Evolutionary conservation across 2,329 filamentous ascomycete species (phyloP).

Genomic region (Davidsoniella neocaledoniae): DNA sequence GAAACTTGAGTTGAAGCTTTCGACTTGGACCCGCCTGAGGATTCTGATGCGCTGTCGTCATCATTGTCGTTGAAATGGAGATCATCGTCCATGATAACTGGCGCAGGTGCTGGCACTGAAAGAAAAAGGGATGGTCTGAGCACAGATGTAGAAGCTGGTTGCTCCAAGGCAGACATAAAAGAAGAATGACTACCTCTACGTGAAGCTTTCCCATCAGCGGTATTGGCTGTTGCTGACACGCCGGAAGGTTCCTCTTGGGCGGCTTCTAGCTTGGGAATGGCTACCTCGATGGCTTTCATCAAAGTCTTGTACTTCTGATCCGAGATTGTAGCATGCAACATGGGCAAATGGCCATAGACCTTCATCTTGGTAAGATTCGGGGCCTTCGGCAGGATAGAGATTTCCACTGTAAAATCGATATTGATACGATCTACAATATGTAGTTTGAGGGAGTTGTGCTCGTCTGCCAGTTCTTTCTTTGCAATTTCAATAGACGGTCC

Average conservation of each 20-base stretch:
- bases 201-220: background rate
- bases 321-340: slow-evolving; percentile 80
- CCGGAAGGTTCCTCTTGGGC: background rate
- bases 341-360: slow-evolving; percentile 78
- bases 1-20: slow-evolving; percentile 24
- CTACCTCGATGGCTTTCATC: slow-evolving; percentile 92
- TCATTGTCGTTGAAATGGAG: slow-evolving; percentile 47
- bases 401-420: slow-evolving; percentile 89
- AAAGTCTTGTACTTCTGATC: slow-evolving; percentile 93
- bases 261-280: slow-evolving; percentile 62
- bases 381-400: slow-evolving; percentile 90
- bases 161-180: slow-evolving; percentile 12
- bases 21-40: slow-evolving; percentile 34
- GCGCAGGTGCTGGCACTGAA: slow-evolving; percentile 50
- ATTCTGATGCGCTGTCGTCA: slow-evolving; percentile 44
- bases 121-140: slow-evolving; percentile 41
- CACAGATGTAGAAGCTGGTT: slow-evolving; percentile 3
- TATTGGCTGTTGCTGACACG: background rate
- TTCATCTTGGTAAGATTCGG: slow-evolving; percentile 84
- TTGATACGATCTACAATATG: slow-evolving; percentile 96
- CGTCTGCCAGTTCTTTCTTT: slow-evolving; percentile 58
- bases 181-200: slow-evolving; percentile 11
- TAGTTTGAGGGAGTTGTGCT: slow-evolving; percentile 51
- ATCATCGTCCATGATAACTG: slow-evolving; percentile 65
- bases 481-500: slow-evolving; percentile 85